Base-by-base conservation (phyloP, 768 basidiomycete genomes). In the Mycena kentingensis region DNA sequence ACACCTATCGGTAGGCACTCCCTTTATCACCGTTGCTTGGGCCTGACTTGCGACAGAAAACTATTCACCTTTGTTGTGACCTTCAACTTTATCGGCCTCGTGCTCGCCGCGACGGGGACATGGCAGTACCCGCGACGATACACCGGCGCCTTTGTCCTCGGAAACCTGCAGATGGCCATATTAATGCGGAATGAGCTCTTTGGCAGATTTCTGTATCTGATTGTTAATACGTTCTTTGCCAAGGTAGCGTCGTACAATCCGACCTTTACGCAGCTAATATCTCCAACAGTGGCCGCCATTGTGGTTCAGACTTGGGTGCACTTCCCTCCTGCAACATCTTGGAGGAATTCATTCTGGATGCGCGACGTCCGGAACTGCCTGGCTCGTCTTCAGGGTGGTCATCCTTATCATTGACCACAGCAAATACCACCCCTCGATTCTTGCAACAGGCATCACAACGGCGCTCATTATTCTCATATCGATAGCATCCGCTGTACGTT, bases 321-420 rank as follows among this genome's bases (percentile, higher is more conserved):
- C 88, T 6, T 89, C 88, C 16, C 75, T 81, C 5, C 75, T 90
- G 2, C 57, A 58, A 52, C 90, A 92, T 65, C 79, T 92, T 13
- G 90, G 90, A 5, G 90, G 90, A 19, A 88, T 91, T 57, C 90
- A 92, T 63, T 85, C 84, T n/a, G 88, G 89, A 25, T 91, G 90
- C 65, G 88, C 88, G 3, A 70, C 78, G 22, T 89, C 88, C 27
- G 89, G 87, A 42, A 80, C 87, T 51, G 71, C 79, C 15, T 91
- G 89, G 89, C 76, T 90, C 38, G 70, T 89, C 43, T 81, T 81
- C 58, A 80, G 80, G 63, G 69, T 89, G 36, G 72, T 78, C 32
- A 68, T 75, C 28, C 78, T 84, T 27, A 78, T 81, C 62, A 74
- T 73, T 28, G 63, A 79, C 58, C 82, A 76, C 63, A 67, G 70